Base-by-base conservation (phyloP, 202 grass and related monocot species). In the Elaeis oleifera region DNA sequence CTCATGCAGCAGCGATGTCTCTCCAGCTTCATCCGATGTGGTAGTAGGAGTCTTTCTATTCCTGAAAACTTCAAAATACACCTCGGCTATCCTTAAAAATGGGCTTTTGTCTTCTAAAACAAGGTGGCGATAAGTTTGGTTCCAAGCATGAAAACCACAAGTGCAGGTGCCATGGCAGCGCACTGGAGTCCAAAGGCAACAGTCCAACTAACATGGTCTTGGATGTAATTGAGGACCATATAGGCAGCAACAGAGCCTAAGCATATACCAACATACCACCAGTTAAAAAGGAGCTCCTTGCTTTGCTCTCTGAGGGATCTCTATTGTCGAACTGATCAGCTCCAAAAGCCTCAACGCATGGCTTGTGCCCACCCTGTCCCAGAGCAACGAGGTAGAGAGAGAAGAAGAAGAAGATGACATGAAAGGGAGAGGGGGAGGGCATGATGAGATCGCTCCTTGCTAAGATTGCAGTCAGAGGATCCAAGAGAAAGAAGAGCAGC, bases 1-100 rank as follows among this genome's bases (percentile, higher is more conserved):
- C 50, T 74, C 56, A 56, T 74, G 15, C 23, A 50, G 55, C 53
- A 76, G 48, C 27, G 54, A 54, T 44, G 23, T 67, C 56, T 76
- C 73, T 13, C n/a, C 53, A 24, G 54, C 5, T 36, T 76, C 73
- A 59, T 60, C 63, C 20, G 3, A 25, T 65, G 25, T 65, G 26
- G 60, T 49, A 74, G 31, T 57, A 15, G 56, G 23, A 23, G 27
- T 59, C 74, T 39, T 70, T 61, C 16, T 77, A 28, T 57, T 57
- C 75, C 44, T 71, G 21, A 26, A 7, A 5, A 39, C 24, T 19
- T 8, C 11, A 16, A 64, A 13, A 9, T 11, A 44, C 19, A 64
- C 36, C 61, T 64, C 20, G 36, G 16, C 49, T 9, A 64, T 23
- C 61, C 61, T 64, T 1, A 24, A 18, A 16, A 64, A 51, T 3